Conservation (phyloP, 768 basidiomycete genomes). For the Kwoniella sp. region DNA sequence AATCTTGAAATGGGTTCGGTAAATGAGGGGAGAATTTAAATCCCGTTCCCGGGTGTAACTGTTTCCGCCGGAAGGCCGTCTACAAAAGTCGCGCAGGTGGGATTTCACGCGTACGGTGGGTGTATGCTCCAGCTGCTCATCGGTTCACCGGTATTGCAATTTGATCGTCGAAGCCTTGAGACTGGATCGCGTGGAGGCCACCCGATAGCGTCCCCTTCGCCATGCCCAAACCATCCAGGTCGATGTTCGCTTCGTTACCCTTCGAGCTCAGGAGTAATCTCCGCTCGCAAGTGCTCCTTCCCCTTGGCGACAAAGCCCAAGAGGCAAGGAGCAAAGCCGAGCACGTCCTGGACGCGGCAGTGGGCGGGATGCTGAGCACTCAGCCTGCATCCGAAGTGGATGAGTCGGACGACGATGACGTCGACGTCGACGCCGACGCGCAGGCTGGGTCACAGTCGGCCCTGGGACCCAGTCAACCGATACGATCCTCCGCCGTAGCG, state of each 20-base stretch:
- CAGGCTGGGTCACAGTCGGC: background rate
- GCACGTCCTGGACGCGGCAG: background rate
- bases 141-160: no score
- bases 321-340: conserved; percentile 6
- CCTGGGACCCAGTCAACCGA: background rate
- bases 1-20: no score
- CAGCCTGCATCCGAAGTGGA: conserved; percentile 7
- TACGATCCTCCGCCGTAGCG: background rate
- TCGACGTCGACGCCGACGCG: conserved; percentile 1
- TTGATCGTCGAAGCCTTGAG: no score
- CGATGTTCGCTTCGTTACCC: conserved; percentile 40
- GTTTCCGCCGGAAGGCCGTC: no score
- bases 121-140: no score
- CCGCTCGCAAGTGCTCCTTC: conserved; percentile 17
- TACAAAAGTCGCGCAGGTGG: no score
- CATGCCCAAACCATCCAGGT: no score
- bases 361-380: conserved; percentile 4
- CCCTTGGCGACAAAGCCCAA: background rate
- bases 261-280: conserved; percentile 30
- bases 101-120: no score
- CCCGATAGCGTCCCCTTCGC: no score
- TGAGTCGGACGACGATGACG: conserved; percentile 8
- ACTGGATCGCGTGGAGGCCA: no score
- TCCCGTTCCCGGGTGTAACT: no score
- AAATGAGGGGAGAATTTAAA: no score